phyloP scores from a whole-genome alignment of 352 stramenopile species.

The Globisporangium solare region DNA sequence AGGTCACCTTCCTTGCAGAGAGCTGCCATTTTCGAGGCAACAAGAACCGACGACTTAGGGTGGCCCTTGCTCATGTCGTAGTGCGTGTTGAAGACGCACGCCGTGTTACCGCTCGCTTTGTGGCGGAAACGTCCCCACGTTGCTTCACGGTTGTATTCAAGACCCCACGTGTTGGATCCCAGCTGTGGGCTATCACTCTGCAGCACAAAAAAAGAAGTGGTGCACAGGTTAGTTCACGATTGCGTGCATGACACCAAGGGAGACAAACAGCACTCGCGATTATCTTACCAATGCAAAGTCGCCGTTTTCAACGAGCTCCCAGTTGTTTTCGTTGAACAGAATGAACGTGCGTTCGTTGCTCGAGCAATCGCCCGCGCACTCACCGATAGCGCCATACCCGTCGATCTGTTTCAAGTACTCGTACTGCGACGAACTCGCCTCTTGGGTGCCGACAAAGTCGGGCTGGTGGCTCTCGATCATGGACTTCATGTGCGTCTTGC shows the following conservation, averaged over 20 bases:
- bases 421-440: conserved; percentile 63
- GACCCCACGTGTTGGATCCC: conserved; percentile 14
- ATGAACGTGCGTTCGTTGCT: conserved; percentile 51
- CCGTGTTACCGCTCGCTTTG: conserved; percentile 9
- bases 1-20: conserved; percentile 16
- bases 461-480: conserved; percentile 39
- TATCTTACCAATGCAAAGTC: conserved; percentile 50
- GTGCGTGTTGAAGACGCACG: conserved; percentile 23
- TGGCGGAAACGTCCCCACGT: conserved; percentile 18
- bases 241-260: background rate
- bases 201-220: background rate
- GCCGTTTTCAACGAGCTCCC: conserved; percentile 46
- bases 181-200: conserved; percentile 6
- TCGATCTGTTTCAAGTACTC: conserved; percentile 44
- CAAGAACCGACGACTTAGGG: conserved; percentile 7
- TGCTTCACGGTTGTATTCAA: conserved; percentile 15
- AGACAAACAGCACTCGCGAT: too few species aligned
- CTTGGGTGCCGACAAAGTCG: conserved; percentile 75
- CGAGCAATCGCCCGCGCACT: conserved; percentile 47
- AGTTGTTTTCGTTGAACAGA: conserved; percentile 51
- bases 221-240: too few species aligned
- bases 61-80: conserved; percentile 17
- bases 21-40: conserved; percentile 13
- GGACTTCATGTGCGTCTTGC: conserved; percentile 45
- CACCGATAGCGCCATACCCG: conserved; percentile 55